A percentile compares a stretch with the other conserved stretches of the same genome.
Conservation (phyloP, 352 stramenopile species). For the Phytophthora syringae region DNA sequence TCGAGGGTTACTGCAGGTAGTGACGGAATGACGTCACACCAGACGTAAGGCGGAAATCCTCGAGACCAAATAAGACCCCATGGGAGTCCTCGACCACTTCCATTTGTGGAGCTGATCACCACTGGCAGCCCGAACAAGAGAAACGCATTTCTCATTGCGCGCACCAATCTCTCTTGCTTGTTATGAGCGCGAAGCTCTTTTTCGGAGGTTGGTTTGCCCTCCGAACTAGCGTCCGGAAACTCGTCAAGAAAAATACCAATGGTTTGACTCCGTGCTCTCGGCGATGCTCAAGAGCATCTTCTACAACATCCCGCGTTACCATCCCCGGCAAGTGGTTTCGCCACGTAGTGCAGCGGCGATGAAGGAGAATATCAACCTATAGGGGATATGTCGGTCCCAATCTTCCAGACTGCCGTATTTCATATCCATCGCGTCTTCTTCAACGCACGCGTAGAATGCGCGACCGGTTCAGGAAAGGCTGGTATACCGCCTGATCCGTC, state of each 20-base stretch:
- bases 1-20: background rate
- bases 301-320: background rate
- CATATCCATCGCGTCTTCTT: background rate
- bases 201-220: background rate
- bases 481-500: background rate
- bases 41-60: background rate
- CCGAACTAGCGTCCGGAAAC: background rate
- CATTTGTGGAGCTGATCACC: background rate
- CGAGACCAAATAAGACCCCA: background rate
- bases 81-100: background rate
- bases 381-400: background rate
- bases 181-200: background rate
- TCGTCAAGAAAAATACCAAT: background rate
- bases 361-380: no score
- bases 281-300: background rate
- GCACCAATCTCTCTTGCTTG: no score
- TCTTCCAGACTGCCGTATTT: background rate
- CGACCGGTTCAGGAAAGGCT: background rate
- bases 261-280: background rate
- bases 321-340: background rate
- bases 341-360: no score
- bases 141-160: no score
- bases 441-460: background rate
- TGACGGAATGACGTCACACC: background rate
- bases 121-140: background rate